A percentile compares a stretch with the other conserved stretches of the same genome.
Evolutionary conservation across 257 asterid genomes (phyloP).

Genomic region (Cordia subcordata): DNA sequence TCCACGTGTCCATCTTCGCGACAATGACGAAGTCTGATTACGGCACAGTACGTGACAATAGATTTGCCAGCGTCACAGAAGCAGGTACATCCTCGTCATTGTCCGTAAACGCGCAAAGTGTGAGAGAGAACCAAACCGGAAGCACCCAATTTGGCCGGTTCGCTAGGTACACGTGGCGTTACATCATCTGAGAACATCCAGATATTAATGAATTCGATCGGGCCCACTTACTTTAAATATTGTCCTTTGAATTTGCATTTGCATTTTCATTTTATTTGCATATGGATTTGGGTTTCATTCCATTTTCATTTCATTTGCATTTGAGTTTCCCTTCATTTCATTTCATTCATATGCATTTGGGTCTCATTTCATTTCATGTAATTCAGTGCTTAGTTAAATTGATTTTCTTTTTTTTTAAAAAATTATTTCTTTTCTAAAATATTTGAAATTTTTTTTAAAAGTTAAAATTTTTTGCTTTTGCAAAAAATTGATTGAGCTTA

Average conservation of each 20-base stretch:
- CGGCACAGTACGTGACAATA: neutral
- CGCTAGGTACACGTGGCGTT: constrained; percentile 12
- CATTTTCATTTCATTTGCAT: constrained; percentile 15
- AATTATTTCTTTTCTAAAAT: no score
- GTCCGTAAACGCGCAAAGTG: neutral
- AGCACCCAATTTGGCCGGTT: constrained; percentile 6
- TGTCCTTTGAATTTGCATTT: constrained; percentile 15
- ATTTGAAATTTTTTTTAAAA: no score
- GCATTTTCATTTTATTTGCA: constrained; percentile 11
- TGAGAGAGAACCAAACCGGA: constrained; percentile 1
- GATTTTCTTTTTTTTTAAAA: no score
- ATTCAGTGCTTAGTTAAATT: neutral
- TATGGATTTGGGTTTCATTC: constrained; percentile 12
- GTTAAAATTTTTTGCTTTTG: no score
- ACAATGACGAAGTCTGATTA: neutral
- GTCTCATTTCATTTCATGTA: neutral
- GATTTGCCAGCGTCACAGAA: neutral
- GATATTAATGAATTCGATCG: neutral
- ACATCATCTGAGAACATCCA: neutral
- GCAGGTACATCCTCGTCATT: constrained; percentile 11
- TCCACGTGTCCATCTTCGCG: neutral
- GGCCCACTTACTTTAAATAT: neutral
- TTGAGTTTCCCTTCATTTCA: constrained; percentile 14
- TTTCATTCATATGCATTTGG: no score
- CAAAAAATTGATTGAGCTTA: no score